Evolutionary conservation across 805 yeast genomes (phyloP).

Genomic region (Schwanniomyces vanrijiae): DNA sequence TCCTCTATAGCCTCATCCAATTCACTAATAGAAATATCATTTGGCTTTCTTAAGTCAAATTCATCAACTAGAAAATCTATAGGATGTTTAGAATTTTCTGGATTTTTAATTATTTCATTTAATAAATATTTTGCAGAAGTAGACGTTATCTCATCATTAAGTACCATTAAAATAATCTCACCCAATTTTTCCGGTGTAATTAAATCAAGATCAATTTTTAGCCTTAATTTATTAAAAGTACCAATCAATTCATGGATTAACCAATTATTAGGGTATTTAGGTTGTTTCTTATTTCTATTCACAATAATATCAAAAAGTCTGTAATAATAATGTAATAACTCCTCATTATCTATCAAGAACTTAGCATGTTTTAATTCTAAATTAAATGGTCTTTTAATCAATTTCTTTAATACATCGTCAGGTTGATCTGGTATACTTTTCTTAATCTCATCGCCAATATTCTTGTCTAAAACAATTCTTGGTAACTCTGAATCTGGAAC

Average conservation of each 20-base stretch:
- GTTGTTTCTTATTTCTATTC: slow-evolving; percentile 16
- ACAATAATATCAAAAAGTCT: slow-evolving; percentile 32
- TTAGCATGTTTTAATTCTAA: slow-evolving; percentile 74
- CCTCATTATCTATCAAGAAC: slow-evolving; percentile 54
- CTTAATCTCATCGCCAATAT: slow-evolving; percentile 42
- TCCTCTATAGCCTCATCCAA: slow-evolving; percentile 31
- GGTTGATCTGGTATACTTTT: slow-evolving; percentile 58
- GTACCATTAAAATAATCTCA: slow-evolving; percentile 54
- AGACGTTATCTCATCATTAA: slow-evolving; percentile 50
- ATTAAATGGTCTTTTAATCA: slow-evolving; percentile 50
- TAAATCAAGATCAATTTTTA: slow-evolving; percentile 24
- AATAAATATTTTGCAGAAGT: slow-evolving; percentile 69
- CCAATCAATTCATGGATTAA: slow-evolving; percentile 80
- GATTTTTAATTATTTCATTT: slow-evolving; percentile 56
- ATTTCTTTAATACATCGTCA: slow-evolving; percentile 49
- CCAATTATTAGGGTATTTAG: slow-evolving; percentile 68
- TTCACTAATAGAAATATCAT: slow-evolving; percentile 28
- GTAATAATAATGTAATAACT: slow-evolving; percentile 53
- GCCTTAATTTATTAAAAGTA: slow-evolving; percentile 51
- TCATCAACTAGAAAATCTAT: slow-evolving; percentile 51
- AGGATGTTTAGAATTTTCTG: slow-evolving; percentile 29
- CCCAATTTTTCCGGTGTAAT: slow-evolving; percentile 47
- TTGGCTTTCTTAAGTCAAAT: slow-evolving; percentile 45
- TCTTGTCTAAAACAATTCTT: slow-evolving; percentile 44
- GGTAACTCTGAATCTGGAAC: slow-evolving; percentile 95